Conservation (phyloP, 2,329 filamentous ascomycete species). For the Diaporthe batatas region DNA sequence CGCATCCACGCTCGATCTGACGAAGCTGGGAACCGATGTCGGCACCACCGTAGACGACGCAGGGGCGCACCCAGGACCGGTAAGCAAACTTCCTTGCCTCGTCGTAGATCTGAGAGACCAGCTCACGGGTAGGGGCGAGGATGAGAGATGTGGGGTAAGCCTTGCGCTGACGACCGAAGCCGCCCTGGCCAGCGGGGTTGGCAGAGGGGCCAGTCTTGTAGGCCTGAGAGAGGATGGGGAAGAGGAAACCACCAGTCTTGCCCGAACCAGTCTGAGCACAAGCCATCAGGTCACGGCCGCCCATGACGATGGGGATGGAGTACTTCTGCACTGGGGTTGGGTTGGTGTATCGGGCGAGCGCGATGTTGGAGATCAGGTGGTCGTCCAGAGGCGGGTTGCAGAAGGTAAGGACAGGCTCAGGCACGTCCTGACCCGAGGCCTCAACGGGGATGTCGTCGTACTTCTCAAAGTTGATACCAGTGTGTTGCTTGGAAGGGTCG, state of each 20-base stretch:
- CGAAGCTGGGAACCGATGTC: conserved; percentile 98
- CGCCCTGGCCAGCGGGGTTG: conserved; percentile 68
- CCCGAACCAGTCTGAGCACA: conserved; percentile 99
- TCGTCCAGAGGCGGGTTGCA: conserved; percentile 95
- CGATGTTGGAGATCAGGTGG: conserved; percentile 93
- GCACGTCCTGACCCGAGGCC: conserved; percentile 92
- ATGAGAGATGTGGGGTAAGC: conserved; percentile 97
- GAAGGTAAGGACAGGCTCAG: conserved; percentile 91
- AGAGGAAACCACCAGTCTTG: conserved; percentile 99
- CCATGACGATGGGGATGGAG: conserved; percentile 99
- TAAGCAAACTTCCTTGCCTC: conserved; percentile 98
- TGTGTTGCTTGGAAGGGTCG: conserved; percentile 95
- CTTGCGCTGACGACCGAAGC: conserved; percentile 94
- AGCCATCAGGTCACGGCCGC: conserved; percentile 97
- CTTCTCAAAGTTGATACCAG: conserved; percentile 99
- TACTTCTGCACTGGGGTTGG: conserved; percentile 99
- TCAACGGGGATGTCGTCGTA: conserved; percentile 99
- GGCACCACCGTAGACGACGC: conserved; percentile 98
- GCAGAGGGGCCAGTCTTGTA: conserved; percentile 89
- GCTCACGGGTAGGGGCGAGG: conserved; percentile 95
- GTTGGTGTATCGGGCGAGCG: conserved; percentile 92
- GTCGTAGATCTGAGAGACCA: conserved; percentile 98
- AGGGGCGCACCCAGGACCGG: conserved; percentile 98
- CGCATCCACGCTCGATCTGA: conserved; percentile 96
- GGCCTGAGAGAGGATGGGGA: conserved; percentile 98